Evolutionary conservation across 2,329 filamentous ascomycete genomes (phyloP), one percentile per base, ranked within the genome.

Genomic region (Diplodia corticola): DNA sequence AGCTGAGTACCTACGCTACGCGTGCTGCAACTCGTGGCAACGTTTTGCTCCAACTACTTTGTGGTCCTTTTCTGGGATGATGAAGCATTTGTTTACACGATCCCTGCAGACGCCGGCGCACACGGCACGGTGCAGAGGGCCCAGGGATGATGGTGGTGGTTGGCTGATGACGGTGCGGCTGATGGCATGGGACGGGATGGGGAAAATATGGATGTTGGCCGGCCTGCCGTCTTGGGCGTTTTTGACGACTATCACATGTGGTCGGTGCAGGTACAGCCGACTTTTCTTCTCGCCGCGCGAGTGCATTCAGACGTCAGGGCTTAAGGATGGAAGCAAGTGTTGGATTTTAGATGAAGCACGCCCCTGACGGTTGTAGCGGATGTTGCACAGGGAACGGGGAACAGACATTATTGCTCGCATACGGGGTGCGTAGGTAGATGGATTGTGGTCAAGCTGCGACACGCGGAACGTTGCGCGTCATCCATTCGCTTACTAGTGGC

Each of bases 101-200:
- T 44, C 40, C 40, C n/a, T 44, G 40, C 20, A n/a, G 9, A n/a
- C 40, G 17, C 6, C 40, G 20, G 17, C 10, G 20, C 49, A 26
- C 26, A 15, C 55, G 37, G 54, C 35, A 59, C 35, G 55, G 44
- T 48, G 55, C 55, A 60, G 37, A 37, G 49, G 12, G 55, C 24
- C 9, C 55, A 60, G 55, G 55, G 55, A 26, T 60, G 37, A 13
- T n/a, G 40, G 7, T 44, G 17, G n/a, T 44, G 17, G 17, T 44
- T 44, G 40, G 40, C 40, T 44, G 40, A n/a, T 44, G 40, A 44
- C 17, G 40, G 40, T n/a, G 40, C 40, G 40, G 40, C 40, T 44
- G 40, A 28, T 22, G 30, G 30, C 51, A n/a, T 20, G 30, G 28
- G 51, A 33, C 33, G 51, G 24, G 28, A 54, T 37, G 33, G 33